phyloP scores from a whole-genome alignment of 1,284 basidiomycete species.

The Irpex sp. region DNA sequence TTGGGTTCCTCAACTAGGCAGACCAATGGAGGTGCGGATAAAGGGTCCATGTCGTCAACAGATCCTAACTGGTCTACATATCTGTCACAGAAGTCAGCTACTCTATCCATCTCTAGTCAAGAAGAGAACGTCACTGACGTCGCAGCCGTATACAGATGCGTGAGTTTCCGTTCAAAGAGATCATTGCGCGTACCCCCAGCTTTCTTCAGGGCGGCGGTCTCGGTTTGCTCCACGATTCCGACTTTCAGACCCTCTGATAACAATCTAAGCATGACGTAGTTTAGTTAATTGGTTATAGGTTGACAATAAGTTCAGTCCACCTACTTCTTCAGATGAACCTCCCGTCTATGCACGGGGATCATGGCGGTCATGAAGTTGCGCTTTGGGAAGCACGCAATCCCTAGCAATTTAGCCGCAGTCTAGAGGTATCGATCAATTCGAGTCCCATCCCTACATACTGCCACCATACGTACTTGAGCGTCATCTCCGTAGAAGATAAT shows the following conservation, averaged over 20 bases:
- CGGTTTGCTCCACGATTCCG: conserved; percentile 89
- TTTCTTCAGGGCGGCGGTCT: conserved; percentile 96
- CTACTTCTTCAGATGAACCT: conserved; percentile 88
- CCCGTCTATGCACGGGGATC: conserved; percentile 78
- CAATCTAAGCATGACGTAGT: conserved; percentile 46
- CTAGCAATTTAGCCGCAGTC: conserved; percentile 79
- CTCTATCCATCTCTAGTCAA: neutral
- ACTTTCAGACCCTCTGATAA: conserved; percentile 87
- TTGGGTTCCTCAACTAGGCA: conserved; percentile 68
- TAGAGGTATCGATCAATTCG: conserved; percentile 25
- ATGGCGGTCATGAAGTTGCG: conserved; percentile 84
- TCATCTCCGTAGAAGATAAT: conserved; percentile 89
- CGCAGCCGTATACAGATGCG: conserved; percentile 82
- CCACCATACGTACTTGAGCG: conserved; percentile 56
- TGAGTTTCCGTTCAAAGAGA: conserved; percentile 81
- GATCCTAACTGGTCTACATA: conserved; percentile 75
- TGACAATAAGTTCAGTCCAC: conserved; percentile 14
- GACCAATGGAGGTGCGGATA: conserved; percentile 53
- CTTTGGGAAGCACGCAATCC: conserved; percentile 75
- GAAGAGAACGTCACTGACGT: conserved; percentile 55
- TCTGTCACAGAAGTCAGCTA: conserved; percentile 31
- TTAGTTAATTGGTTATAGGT: neutral
- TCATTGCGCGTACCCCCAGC: conserved; percentile 78
- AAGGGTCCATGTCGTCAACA: conserved; percentile 58
- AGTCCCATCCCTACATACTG: neutral